phyloP scores from a whole-genome alignment of 441 rosid species.

The Euphorbia corollata region DNA sequence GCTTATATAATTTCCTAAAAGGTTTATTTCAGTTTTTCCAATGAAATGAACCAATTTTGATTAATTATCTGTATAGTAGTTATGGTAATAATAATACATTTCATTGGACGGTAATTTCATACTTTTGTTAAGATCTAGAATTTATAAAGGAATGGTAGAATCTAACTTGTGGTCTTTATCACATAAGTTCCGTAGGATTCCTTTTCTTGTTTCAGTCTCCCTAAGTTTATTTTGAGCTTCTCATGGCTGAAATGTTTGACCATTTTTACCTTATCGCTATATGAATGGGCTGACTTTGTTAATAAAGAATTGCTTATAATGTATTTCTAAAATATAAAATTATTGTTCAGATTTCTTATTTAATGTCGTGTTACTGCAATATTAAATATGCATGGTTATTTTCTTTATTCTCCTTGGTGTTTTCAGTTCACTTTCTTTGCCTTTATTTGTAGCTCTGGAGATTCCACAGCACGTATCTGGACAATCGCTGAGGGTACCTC shows the following conservation, averaged over 20 bases:
- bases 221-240: neutral
- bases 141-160: neutral
- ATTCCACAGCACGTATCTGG: slow-evolving; percentile 97
- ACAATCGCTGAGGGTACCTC: slow-evolving; percentile 52
- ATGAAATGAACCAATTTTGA: neutral
- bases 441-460: slow-evolving; percentile 62
- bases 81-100: neutral
- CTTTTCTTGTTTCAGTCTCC: neutral
- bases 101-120: neutral
- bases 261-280: neutral
- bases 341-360: neutral
- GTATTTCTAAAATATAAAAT: neutral
- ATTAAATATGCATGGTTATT: neutral
- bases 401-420: neutral
- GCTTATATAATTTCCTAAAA: neutral
- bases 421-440: slow-evolving; percentile 9
- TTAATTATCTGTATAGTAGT: slow-evolving; percentile 2
- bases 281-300: neutral
- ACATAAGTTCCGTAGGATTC: neutral
- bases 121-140: neutral
- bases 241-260: neutral
- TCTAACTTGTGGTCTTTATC: neutral
- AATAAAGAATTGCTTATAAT: neutral
- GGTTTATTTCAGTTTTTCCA: neutral
- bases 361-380: neutral